phyloP scores from a whole-genome alignment of 1,284 basidiomycete species.

The Heliocybe sulcata region DNA sequence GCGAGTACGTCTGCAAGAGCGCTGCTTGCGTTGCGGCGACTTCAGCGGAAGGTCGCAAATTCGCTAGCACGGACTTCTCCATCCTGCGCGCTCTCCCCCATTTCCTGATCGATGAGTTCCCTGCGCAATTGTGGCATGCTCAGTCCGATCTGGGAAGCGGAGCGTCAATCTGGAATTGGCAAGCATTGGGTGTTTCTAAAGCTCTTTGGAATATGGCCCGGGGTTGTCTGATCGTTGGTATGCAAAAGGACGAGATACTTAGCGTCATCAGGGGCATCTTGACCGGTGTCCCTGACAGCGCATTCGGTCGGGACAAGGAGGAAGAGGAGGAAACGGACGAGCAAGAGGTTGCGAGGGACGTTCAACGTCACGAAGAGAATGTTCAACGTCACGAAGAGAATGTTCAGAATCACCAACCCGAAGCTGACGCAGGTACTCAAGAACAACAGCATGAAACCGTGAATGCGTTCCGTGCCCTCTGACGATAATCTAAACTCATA shows the following conservation, averaged over 20 bases:
- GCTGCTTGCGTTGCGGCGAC: constrained; percentile 29
- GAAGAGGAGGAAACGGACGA: constrained; percentile 17
- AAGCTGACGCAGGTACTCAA: neutral
- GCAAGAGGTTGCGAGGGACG: constrained; percentile 17
- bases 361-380: constrained; percentile 15
- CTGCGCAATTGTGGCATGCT: constrained; percentile 47
- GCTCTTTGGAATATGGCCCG: constrained; percentile 64
- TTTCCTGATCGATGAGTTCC: constrained; percentile 64
- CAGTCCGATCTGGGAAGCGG: constrained; percentile 49
- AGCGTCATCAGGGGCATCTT: constrained; percentile 48
- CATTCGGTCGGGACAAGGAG: constrained; percentile 20
- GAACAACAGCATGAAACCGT: neutral
- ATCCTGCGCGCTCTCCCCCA: constrained; percentile 60
- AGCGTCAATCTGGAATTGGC: constrained; percentile 63
- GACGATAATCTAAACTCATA: neutral
- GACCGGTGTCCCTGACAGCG: constrained; percentile 38
- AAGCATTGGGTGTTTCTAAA: constrained; percentile 57
- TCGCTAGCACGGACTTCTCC: constrained; percentile 60
- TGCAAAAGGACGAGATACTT: constrained; percentile 52
- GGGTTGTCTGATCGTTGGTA: constrained; percentile 43
- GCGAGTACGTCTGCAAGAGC: constrained; percentile 61
- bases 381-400: constrained; percentile 15
- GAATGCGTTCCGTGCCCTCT: neutral
- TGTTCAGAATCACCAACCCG: constrained; percentile 19
- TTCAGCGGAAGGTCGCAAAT: constrained; percentile 46